Base-by-base conservation (phyloP, 2,329 filamentous ascomycete species). In the Metarhizium anisopliae region DNA sequence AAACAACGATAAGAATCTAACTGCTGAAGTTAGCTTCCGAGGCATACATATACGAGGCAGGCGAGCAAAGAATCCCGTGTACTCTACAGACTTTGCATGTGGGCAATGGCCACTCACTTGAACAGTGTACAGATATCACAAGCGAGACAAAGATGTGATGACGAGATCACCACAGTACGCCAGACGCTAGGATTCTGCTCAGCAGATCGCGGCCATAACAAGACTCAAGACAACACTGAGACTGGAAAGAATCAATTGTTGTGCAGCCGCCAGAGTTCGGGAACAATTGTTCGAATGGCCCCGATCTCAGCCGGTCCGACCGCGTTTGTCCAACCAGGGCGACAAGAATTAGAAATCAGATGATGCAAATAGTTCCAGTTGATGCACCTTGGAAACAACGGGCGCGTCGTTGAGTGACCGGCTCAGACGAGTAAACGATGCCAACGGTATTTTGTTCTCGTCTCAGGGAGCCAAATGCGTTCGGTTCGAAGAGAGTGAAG, bases 111-210 rank as follows among this genome's bases (percentile, higher is more conserved):
- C 14, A 49, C 45, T 29, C 11, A 49, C 45, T 50, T 50, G 56
- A 55, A 35, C 51, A 52, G 63, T 62, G 61, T 62, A 40, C 47
- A 47, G 6, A 25, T 49, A 29, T 54, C 47, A 54, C 40, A 10
- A 47, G 7, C 20, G 40, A 35, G 32, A 25, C 13, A n/a, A 49
- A 16, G 45, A 57, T 43, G 49, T 29, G 47, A 51, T 43, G 53
- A 43, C 32, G 35, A n/a, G n/a, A 16, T 55, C 50, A 55, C 50
- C 50, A 25, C 52, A 57, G 35, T 52, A 57, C 47, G 45, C 43
- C 32, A 50, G 18, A 32, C 13, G 5, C 13, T 25, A 10, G 1
- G 29, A 45, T 13, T 13, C 49, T 45, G 49, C 40, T 52, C 47
- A 54, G 32, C 14, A 54, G 38, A 49, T 45, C 35, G 49, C 35